Evolutionary conservation across 805 yeast genomes (phyloP), one percentile per base, ranked within the genome.

Genomic region (Metschnikowia reukaufii): DNA sequence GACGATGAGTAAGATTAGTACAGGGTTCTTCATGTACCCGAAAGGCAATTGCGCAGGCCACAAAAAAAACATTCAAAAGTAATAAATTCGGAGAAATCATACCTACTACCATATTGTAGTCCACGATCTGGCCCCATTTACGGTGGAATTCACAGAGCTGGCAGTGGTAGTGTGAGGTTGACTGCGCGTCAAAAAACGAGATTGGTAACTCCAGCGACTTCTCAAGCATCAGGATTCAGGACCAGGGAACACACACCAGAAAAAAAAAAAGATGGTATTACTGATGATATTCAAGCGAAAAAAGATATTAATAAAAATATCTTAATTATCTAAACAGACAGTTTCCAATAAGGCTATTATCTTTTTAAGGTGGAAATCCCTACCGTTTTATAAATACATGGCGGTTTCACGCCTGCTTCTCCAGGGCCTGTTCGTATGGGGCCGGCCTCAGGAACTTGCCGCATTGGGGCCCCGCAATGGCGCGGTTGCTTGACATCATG

Each of bases 61-160:
- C 10, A 10, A 48, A 37, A 16, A 17, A 38, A 2, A 16, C 19
- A 21, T 52, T 50, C 31, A 50, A 19, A 6, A 50, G 37, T 47
- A 50, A 46, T n/a, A 52, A 38, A 20, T 33, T 39, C 10, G 56
- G 56, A 40, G 52, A 50, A 4, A 48, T 6, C 17, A 40, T 5
- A 9, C 56, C 56, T 13, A 41, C 47, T 4, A 27, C 44, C 44
- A 52, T 36, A 25, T 52, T 52, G 47, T 52, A 52, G 36, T 42
- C 36, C 38, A 52, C 34, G 15, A 52, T 47, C 6, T 36, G 34
- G 36, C 42, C 41, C 51, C 52, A 51, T 10, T 21, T 36, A 36
- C 42, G 31, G 39, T 38, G 27, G 32, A 42, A 48, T 32, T 41
- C 45, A 30, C 54, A 51, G 36, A 41, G 42, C 36, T 36, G 30